Evolutionary conservation across 306 rosid genomes (phyloP).

Genomic region (Sindora glabra): DNA sequence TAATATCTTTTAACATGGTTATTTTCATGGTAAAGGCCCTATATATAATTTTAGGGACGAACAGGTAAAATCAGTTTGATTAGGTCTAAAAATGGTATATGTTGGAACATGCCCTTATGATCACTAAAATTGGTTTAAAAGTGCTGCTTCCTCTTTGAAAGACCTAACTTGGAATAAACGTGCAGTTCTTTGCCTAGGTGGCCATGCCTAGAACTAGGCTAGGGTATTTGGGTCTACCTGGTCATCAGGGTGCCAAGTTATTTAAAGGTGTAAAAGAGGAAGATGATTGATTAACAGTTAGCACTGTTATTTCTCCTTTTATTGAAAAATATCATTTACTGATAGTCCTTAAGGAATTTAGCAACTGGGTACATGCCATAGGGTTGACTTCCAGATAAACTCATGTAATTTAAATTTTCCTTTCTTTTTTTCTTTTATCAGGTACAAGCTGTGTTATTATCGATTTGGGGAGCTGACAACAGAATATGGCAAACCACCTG

Average conservation of each 20-base stretch:
- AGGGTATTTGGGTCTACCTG: not conserved
- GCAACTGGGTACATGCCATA: not conserved
- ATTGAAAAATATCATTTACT: not conserved
- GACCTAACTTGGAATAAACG: not conserved
- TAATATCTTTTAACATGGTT: not conserved
- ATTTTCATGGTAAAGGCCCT: not conserved
- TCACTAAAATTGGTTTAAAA: not conserved
- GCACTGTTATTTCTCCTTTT: not conserved
- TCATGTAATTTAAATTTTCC: not conserved
- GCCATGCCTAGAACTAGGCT: not conserved
- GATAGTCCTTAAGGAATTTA: not conserved
- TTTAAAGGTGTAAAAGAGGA: not conserved
- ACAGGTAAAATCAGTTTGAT: not conserved
- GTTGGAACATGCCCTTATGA: not conserved
- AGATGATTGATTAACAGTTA: not conserved
- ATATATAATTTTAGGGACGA: no score
- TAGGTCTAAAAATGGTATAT: no score
- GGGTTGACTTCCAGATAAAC: not conserved
- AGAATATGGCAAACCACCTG: slow-evolving; percentile 96
- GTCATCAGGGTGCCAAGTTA: not conserved
- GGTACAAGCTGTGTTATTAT: slow-evolving; percentile 94
- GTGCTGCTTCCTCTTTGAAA: not conserved
- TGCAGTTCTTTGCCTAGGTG: not conserved
- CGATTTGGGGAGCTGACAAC: slow-evolving; percentile 97
- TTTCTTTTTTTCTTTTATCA: slow-evolving; percentile 21